A percentile compares a stretch with the other conserved stretches of the same genome.
Evolutionary conservation across 139 green algal species (phyloP).

Genomic region (Chlamydomonas schloesseri): DNA sequence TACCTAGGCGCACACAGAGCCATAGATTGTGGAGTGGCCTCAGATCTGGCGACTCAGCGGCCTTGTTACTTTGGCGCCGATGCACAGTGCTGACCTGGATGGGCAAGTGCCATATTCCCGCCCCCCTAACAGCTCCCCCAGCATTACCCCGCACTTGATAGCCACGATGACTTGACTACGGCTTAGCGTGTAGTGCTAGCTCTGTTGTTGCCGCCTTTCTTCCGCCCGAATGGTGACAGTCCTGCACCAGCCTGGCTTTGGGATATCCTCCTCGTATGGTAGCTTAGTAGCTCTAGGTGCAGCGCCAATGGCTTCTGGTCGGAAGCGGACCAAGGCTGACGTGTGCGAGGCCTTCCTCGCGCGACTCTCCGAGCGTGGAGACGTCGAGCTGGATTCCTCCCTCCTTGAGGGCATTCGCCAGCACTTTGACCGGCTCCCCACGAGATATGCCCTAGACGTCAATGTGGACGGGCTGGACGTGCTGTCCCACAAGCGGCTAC

Average conservation of each 20-base stretch:
- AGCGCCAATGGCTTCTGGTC: slow-evolving; percentile 26
- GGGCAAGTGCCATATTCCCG: too few relatives aligned
- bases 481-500: slow-evolving; percentile 92
- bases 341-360: slow-evolving; percentile 78
- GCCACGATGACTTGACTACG: too few relatives aligned
- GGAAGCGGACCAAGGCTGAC: slow-evolving; percentile 67
- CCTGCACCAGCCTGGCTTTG: background rate
- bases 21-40: too few relatives aligned
- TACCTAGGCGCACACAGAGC: too few relatives aligned
- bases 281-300: slow-evolving; percentile 29
- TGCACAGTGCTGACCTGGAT: too few relatives aligned
- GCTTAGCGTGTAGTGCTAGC: too few relatives aligned
- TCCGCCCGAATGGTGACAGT: background rate
- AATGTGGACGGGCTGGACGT: slow-evolving; percentile 92
- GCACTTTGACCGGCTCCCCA: slow-evolving; percentile 89
- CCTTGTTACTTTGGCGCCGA: too few relatives aligned
- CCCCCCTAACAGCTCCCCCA: too few relatives aligned
- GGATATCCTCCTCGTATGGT: slow-evolving; percentile 26
- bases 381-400: slow-evolving; percentile 73
- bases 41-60: too few relatives aligned
- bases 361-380: slow-evolving; percentile 65
- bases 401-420: slow-evolving; percentile 77
- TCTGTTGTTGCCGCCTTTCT: background rate
- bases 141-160: too few relatives aligned
- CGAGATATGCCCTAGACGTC: slow-evolving; percentile 91